Percentiles rank a stretch among this genome's conserved stretches.
Conservation (phyloP, 495 filamentous ascomycete genomes). For the Aspergillus diversus region DNA sequence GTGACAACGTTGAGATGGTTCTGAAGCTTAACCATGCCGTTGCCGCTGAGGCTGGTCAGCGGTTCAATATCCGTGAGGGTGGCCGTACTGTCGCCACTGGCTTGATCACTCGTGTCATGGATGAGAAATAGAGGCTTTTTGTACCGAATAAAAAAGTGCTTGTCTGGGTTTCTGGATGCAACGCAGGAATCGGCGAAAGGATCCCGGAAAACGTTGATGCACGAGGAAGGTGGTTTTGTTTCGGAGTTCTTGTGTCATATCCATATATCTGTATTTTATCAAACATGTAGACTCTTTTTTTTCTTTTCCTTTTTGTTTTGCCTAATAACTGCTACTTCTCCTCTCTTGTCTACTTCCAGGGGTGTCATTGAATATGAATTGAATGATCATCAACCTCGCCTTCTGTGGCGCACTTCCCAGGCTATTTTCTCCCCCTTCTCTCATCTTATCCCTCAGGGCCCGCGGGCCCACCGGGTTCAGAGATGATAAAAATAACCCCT, state of each 20-base stretch:
- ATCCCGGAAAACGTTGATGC: slow-evolving; percentile 29
- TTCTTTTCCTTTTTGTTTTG: slow-evolving; percentile 17
- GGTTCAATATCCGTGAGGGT: slow-evolving; percentile 96
- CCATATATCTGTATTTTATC: slow-evolving; percentile 46
- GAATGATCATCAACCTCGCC: slow-evolving; percentile 22
- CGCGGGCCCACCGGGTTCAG: too few species aligned
- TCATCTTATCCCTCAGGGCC: too few species aligned
- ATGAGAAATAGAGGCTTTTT: slow-evolving; percentile 32
- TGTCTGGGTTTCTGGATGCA: slow-evolving; percentile 35
- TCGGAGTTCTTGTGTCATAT: slow-evolving; percentile 49
- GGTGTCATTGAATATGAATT: slow-evolving; percentile 29
- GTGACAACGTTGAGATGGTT: slow-evolving; percentile 97
- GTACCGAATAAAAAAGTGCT: slow-evolving; percentile 40
- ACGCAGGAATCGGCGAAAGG: slow-evolving; percentile 43
- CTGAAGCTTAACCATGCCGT: slow-evolving; percentile 78
- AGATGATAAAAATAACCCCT: too few species aligned
- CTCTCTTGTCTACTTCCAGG: slow-evolving; percentile 27
- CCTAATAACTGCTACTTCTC: slow-evolving; percentile 23
- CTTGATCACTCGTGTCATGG: slow-evolving; percentile 80
- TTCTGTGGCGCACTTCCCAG: background rate
- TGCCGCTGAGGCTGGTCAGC: slow-evolving; percentile 84
- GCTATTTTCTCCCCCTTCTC: too few species aligned
- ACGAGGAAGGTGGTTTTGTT: slow-evolving; percentile 26
- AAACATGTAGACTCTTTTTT: slow-evolving; percentile 44
- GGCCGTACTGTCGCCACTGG: slow-evolving; percentile 92